Evolutionary conservation across 345 rosid genomes (phyloP).

Genomic region (Hirschfeldia incana): DNA sequence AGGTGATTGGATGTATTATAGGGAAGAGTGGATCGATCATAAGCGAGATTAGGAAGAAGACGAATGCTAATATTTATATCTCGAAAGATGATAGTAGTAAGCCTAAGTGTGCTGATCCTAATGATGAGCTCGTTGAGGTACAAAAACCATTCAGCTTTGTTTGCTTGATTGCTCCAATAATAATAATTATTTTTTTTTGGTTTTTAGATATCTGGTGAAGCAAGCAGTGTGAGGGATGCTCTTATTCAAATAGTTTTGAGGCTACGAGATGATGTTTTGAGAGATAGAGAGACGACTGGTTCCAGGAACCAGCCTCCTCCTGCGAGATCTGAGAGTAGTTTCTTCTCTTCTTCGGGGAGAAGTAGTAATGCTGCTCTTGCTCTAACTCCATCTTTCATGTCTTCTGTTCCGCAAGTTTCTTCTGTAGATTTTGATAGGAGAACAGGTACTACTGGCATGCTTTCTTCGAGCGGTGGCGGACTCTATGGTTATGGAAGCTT

Average conservation of each 20-base stretch:
- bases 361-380: constrained; percentile 47
- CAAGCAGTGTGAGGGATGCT: constrained; percentile 76
- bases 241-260: constrained; percentile 83
- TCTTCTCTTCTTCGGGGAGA: constrained; percentile 59
- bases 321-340: constrained; percentile 48
- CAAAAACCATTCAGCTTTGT: neutral
- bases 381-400: constrained; percentile 54
- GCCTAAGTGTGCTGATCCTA: constrained; percentile 68
- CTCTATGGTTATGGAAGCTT: constrained; percentile 78
- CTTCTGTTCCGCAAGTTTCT: constrained; percentile 68
- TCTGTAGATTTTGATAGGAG: constrained; percentile 76
- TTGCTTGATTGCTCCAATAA: neutral
- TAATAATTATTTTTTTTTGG: constrained; percentile 6
- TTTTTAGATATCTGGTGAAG: constrained; percentile 77
- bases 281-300: constrained; percentile 56
- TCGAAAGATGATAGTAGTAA: constrained; percentile 55
- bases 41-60: constrained; percentile 86
- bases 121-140: constrained; percentile 92
- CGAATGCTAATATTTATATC: constrained; percentile 77
- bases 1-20: constrained; percentile 89
- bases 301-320: constrained; percentile 54
- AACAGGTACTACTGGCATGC: constrained; percentile 61
- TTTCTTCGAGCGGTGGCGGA: constrained; percentile 63
- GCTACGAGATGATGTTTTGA: constrained; percentile 86
- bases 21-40: constrained; percentile 92